phyloP scores from a whole-genome alignment of 306 rosid species.

The Astragalus membranaceus region DNA sequence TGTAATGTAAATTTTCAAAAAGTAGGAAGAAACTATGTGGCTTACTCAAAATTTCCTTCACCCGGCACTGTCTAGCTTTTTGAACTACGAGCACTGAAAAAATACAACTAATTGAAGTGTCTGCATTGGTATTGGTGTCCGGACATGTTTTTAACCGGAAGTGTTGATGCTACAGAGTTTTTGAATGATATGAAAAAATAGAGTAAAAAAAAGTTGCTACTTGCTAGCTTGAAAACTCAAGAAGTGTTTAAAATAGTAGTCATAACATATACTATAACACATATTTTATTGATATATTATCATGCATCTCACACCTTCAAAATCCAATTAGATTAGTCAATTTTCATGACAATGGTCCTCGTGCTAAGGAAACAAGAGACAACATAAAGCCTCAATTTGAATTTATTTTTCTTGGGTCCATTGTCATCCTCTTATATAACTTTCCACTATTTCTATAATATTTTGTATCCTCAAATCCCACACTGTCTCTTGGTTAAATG shows the following conservation, averaged over 20 bases:
- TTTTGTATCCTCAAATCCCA: constrained; percentile 42
- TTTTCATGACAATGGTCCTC: constrained; percentile 34
- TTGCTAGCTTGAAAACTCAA: background rate
- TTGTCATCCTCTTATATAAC: constrained; percentile 5
- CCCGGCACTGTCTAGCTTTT: too few species aligned
- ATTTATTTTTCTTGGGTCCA: constrained; percentile 33
- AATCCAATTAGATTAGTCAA: constrained; percentile 32
- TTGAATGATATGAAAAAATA: background rate
- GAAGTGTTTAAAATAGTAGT: background rate
- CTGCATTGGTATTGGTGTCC: too few species aligned
- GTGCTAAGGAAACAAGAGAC: constrained; percentile 64
- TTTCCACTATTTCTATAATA: constrained; percentile 4
- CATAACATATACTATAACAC: background rate
- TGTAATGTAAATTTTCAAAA: too few species aligned
- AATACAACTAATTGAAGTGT: too few species aligned
- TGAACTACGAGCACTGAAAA: too few species aligned
- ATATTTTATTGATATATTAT: background rate
- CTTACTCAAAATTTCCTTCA: too few species aligned
- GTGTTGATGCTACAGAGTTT: background rate
- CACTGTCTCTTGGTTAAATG: constrained; percentile 29
- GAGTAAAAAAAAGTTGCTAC: background rate
- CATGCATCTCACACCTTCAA: constrained; percentile 9
- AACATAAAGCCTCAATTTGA: constrained; percentile 23
- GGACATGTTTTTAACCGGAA: too few species aligned
- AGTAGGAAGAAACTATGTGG: too few species aligned